These are phyloP conservation scores for Neonectria faginata DNA, from an alignment of 2,329 filamentous ascomycete genomes.

Conservation along the genomic window DNA sequence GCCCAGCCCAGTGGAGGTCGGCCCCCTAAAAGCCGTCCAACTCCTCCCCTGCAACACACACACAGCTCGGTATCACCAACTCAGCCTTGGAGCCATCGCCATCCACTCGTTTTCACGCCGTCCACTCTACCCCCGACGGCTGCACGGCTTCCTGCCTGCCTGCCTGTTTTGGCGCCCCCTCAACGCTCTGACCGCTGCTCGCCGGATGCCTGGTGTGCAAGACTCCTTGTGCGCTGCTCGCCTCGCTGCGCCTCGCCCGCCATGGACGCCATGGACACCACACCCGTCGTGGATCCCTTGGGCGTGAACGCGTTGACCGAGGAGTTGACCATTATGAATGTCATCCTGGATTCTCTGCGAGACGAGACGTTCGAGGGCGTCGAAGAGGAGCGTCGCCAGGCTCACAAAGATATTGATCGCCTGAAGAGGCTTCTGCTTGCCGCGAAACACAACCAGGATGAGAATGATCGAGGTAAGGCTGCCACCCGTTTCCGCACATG, in stretches of 20 bases:
- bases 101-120: conserved; percentile 15
- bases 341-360: conserved; percentile 57
- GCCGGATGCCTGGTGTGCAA: conserved; percentile 29
- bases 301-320: conserved; percentile 50
- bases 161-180: conserved; percentile 20
- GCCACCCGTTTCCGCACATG: conserved; percentile 2
- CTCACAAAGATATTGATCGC: conserved; percentile 43
- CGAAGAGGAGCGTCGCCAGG: conserved; percentile 47
- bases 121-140: conserved; percentile 25
- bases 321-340: conserved; percentile 57
- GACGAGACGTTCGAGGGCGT: conserved; percentile 44
- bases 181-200: conserved; percentile 9
- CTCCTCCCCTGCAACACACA: conserved; percentile 9
- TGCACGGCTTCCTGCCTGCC: conserved; percentile 30
- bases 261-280: conserved; percentile 30
- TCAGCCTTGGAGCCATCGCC: not conserved
- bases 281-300: conserved; percentile 28
- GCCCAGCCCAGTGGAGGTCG: not conserved
- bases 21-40: not conserved
- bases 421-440: conserved; percentile 49
- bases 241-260: conserved; percentile 16
- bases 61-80: conserved; percentile 15
- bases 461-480: conserved; percentile 25
- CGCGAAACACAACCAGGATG: conserved; percentile 20
- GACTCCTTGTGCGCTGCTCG: conserved; percentile 31